phyloP scores from a whole-genome alignment of 129 eudicot species.

The Tanacetum coccineum region DNA sequence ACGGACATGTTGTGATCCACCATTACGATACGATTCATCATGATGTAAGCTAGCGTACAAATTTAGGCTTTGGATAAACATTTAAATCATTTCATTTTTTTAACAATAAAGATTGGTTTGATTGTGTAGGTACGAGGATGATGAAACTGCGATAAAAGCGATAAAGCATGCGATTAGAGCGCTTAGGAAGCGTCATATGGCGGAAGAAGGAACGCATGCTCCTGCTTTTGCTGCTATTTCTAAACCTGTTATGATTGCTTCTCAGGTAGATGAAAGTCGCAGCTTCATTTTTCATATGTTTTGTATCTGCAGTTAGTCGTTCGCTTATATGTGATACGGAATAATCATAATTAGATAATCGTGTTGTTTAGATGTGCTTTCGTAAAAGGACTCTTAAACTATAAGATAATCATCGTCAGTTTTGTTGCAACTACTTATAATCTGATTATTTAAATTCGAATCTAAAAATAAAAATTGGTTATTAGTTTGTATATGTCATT shows the following conservation, averaged over 20 bases:
- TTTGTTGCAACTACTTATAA: too few relatives aligned
- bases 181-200: slow-evolving; percentile 60
- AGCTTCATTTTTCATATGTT: slow-evolving; percentile 10
- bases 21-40: too few relatives aligned
- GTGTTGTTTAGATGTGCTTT: too few relatives aligned
- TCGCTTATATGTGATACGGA: too few relatives aligned
- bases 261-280: slow-evolving; percentile 41
- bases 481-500: too few relatives aligned
- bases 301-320: too few relatives aligned
- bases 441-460: too few relatives aligned
- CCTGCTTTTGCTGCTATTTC: slow-evolving; percentile 62
- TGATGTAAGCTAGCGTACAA: not conserved
- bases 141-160: slow-evolving; percentile 48
- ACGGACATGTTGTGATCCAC: too few relatives aligned
- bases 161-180: slow-evolving; percentile 63
- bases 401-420: too few relatives aligned
- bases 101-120: not conserved
- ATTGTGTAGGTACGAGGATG: slow-evolving; percentile 43
- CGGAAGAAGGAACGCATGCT: slow-evolving; percentile 70
- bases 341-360: too few relatives aligned
- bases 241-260: slow-evolving; percentile 38
- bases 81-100: not conserved
- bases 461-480: too few relatives aligned
- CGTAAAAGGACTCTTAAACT: too few relatives aligned
- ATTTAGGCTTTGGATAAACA: not conserved